These are phyloP conservation scores for Primulina huaijiensis DNA, from an alignment of 257 asterid genomes.

Conservation along the genomic window DNA sequence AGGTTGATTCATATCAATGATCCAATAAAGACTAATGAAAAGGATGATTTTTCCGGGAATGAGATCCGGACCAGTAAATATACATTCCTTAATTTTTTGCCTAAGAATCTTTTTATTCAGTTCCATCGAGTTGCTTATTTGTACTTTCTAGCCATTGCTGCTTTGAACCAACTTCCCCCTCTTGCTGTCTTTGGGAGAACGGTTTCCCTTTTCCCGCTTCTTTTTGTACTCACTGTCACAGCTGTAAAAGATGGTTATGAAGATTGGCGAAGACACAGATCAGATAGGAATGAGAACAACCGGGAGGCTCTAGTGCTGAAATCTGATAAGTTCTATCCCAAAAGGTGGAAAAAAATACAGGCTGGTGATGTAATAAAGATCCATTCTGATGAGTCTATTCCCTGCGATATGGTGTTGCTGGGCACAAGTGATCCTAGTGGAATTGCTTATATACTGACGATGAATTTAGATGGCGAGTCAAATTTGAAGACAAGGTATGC, in stretches of 20 bases:
- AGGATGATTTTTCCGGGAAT: conserved; percentile 70
- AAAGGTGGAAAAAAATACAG: conserved; percentile 75
- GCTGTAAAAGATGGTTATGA: conserved; percentile 98
- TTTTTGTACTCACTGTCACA: conserved; percentile 91
- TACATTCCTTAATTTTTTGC: conserved; percentile 76
- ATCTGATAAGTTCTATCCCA: conserved; percentile 51
- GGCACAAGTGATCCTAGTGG: conserved; percentile 95
- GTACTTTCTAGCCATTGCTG: conserved; percentile 90
- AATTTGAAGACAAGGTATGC: conserved; percentile 98
- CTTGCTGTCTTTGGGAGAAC: conserved; percentile 98
- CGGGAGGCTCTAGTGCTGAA: conserved; percentile 83
- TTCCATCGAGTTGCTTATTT: conserved; percentile 93
- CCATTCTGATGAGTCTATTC: conserved; percentile 75
- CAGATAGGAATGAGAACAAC: conserved; percentile 94
- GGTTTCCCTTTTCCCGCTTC: conserved; percentile 93
- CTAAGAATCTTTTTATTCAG: conserved; percentile 93
- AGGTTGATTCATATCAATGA: conserved; percentile 84
- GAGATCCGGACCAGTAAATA: conserved; percentile 96
- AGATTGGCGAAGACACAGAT: conserved; percentile 99
- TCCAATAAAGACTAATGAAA: conserved; percentile 69
- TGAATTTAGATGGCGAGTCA: conserved; percentile 98
- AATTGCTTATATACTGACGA: conserved; percentile 94
- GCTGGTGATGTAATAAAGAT: conserved; percentile 94
- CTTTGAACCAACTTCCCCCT: conserved; percentile 96
- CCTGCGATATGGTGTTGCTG: conserved; percentile 91